Percentiles rank a stretch among this genome's conserved stretches.
Conservation (phyloP, 2,329 filamentous ascomycete genomes). For the Delphinella strobiligena region DNA sequence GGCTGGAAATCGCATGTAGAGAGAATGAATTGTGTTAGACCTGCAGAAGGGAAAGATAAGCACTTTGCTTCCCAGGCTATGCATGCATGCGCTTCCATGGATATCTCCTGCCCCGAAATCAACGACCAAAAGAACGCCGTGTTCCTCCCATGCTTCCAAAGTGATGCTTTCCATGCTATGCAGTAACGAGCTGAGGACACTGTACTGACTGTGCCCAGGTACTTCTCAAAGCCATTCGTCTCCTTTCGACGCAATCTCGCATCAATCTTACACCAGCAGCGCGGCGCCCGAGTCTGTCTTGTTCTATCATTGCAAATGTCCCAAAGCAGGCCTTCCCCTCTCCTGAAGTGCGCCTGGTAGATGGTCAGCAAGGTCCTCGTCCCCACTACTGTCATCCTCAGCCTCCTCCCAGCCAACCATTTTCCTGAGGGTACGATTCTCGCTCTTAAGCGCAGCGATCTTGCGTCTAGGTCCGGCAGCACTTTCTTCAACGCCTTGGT, state of each 20-base stretch:
- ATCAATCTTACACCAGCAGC: neutral
- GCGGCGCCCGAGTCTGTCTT: neutral
- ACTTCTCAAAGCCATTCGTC: neutral
- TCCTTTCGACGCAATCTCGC: neutral
- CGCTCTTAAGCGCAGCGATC: constrained; percentile 32
- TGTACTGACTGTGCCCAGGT: too few relatives aligned
- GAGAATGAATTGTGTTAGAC: too few relatives aligned
- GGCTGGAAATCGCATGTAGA: too few relatives aligned
- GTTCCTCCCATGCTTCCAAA: too few relatives aligned
- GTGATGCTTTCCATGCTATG: neutral
- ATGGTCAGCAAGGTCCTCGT: constrained; percentile 24
- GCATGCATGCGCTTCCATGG: neutral
- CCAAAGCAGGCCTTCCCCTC: neutral
- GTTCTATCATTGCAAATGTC: neutral
- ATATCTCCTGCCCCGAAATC: too few relatives aligned
- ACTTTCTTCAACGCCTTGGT: constrained; percentile 21
- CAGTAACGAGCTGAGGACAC: too few relatives aligned
- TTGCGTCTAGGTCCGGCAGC: constrained; percentile 24
- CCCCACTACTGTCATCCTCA: constrained; percentile 23
- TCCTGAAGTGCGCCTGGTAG: constrained; percentile 1
- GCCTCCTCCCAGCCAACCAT: constrained; percentile 34
- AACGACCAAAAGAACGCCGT: too few relatives aligned
- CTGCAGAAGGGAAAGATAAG: too few relatives aligned
- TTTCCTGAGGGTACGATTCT: constrained; percentile 33
- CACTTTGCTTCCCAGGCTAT: neutral